phyloP scores from a whole-genome alignment of 352 stramenopile genomes.

The Pythium pyrilobum region DNA sequence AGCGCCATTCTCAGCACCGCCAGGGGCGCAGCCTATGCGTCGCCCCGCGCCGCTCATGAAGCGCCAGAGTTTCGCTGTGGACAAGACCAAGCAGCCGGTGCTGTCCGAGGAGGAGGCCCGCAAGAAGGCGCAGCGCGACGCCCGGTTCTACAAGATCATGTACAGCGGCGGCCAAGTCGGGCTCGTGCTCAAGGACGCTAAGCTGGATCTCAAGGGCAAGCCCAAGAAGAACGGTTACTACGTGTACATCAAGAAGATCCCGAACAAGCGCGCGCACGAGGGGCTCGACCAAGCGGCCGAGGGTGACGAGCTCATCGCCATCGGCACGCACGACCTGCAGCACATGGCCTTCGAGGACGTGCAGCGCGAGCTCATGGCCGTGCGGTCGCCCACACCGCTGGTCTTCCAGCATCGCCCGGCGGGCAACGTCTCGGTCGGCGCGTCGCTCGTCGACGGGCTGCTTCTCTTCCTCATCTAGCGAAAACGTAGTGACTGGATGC shows the following conservation, averaged over 20 bases:
- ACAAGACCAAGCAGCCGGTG: conserved; percentile 20
- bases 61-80: conserved; percentile 59
- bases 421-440: conserved; percentile 19
- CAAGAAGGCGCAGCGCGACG: conserved; percentile 30
- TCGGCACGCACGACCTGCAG: conserved; percentile 58
- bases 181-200: conserved; percentile 36
- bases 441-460: conserved; percentile 54
- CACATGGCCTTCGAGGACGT: conserved; percentile 59
- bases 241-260: conserved; percentile 51
- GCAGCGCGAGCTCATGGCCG: conserved; percentile 32
- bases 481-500: background rate
- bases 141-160: conserved; percentile 59
- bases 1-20: background rate
- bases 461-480: conserved; percentile 61
- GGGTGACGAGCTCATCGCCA: conserved; percentile 69
- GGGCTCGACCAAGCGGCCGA: conserved; percentile 45
- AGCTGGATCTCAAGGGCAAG: conserved; percentile 43
- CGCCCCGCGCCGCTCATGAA: conserved; percentile 28
- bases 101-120: conserved; percentile 11
- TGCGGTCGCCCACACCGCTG: conserved; percentile 41
- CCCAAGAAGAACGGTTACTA: conserved; percentile 66
- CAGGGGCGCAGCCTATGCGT: conserved; percentile 5
- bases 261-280: conserved; percentile 35
- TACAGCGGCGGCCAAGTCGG: conserved; percentile 41
- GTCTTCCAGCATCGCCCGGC: conserved; percentile 55